phyloP scores from a whole-genome alignment of 2,329 filamentous ascomycete species.

The Colletotrichum sp. region DNA sequence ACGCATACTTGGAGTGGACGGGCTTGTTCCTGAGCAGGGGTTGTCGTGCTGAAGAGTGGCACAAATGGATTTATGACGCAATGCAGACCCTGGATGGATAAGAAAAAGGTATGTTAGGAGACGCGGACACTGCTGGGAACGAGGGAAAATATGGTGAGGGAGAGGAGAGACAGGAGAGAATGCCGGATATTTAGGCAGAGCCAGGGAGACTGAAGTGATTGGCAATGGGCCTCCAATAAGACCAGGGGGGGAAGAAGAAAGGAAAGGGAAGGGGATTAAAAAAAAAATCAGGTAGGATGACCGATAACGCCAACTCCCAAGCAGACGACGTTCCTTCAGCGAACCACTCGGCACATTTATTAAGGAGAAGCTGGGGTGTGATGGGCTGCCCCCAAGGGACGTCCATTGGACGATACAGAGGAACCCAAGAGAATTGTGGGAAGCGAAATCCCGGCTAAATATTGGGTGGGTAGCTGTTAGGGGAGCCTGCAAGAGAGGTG shows the following conservation, averaged over 20 bases:
- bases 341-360: conserved; percentile 23
- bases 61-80: conserved; percentile 11
- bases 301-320: conserved; percentile 14
- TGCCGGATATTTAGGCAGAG: conserved; percentile 21
- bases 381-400: conserved; percentile 14
- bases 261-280: not conserved
- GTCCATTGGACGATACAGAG: conserved; percentile 15
- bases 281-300: not conserved
- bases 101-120: not conserved
- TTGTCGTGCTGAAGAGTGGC: not conserved
- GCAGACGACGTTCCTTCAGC: conserved; percentile 6
- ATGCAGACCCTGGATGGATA: not conserved
- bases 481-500: conserved; percentile 3
- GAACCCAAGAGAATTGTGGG: conserved; percentile 9
- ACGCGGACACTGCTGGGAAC: not conserved
- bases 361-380: conserved; percentile 25
- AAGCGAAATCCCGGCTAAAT: conserved; percentile 17
- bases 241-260: not conserved
- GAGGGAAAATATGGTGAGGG: not conserved
- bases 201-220: conserved; percentile 17
- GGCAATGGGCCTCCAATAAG: conserved; percentile 4
- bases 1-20: not conserved
- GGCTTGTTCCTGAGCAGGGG: not conserved
- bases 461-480: conserved; percentile 13
- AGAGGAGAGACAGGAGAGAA: conserved; percentile 17